Evolutionary conservation across 495 filamentous ascomycete genomes (phyloP).

Genomic region (Elaphomyces granulatus): DNA sequence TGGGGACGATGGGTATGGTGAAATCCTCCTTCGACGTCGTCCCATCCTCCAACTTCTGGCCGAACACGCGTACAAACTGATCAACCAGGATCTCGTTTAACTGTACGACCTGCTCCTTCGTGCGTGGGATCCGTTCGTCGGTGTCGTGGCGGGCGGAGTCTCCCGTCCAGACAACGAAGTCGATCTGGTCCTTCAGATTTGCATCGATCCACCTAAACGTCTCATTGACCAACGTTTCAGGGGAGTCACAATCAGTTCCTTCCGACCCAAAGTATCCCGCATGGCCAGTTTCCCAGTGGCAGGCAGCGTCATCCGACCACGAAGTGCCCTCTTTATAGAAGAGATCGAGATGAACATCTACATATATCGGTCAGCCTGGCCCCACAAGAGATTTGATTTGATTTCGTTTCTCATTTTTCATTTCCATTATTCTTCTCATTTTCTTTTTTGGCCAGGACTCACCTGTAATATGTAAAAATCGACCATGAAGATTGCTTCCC

Average conservation of each 20-base stretch:
- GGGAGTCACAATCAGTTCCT: conserved; percentile 78
- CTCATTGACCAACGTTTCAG: conserved; percentile 63
- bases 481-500: background rate
- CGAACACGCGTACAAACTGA: conserved; percentile 64
- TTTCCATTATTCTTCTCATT: conserved; percentile 1
- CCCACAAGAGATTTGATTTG: too few species aligned
- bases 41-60: conserved; percentile 29
- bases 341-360: conserved; percentile 82
- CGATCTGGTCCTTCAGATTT: conserved; percentile 67
- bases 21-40: conserved; percentile 24
- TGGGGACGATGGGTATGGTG: conserved; percentile 71
- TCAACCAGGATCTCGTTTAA: conserved; percentile 61
- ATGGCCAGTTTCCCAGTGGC: conserved; percentile 63
- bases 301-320: conserved; percentile 49
- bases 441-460: too few species aligned
- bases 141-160: conserved; percentile 93
- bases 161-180: conserved; percentile 97
- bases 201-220: conserved; percentile 88
- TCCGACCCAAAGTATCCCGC: conserved; percentile 75
- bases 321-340: conserved; percentile 69
- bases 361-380: too few species aligned
- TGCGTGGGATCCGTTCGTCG: conserved; percentile 72
- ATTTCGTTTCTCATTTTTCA: background rate
- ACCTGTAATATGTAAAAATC: conserved; percentile 93
- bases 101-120: conserved; percentile 51